Percentiles rank a stretch among this genome's conserved stretches.
phyloP scores from a whole-genome alignment of 257 asterid genomes.

The Orobanche coerulescens region DNA sequence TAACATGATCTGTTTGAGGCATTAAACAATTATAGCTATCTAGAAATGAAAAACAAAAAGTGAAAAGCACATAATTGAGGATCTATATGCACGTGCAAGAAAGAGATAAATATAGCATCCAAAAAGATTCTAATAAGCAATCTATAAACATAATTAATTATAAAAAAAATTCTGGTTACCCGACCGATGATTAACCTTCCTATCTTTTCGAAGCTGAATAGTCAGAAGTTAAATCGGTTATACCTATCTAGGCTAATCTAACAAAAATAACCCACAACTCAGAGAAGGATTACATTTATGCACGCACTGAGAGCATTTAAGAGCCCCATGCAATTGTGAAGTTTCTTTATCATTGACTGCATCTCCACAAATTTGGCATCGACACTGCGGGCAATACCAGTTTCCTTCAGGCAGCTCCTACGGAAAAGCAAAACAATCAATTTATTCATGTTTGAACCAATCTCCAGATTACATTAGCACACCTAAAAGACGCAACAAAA shows the following conservation, averaged over 20 bases:
- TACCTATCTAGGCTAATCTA: constrained; percentile 12
- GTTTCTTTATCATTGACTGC: constrained; percentile 47
- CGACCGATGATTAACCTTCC: constrained; percentile 13
- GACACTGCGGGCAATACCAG: constrained; percentile 96
- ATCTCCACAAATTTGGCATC: constrained; percentile 78
- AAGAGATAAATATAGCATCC: background rate
- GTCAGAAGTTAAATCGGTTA: constrained; percentile 11
- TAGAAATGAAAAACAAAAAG: constrained; percentile 1
- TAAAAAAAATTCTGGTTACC: background rate
- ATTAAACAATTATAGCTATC: constrained; percentile 24
- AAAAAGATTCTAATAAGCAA: constrained; percentile 14
- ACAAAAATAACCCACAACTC: constrained; percentile 2
- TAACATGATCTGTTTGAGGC: constrained; percentile 65
- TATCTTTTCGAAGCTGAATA: constrained; percentile 13
- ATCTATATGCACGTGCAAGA: constrained; percentile 2
- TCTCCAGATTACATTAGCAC: constrained; percentile 7
- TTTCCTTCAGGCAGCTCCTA: constrained; percentile 97
- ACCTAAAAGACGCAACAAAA: constrained; percentile 4
- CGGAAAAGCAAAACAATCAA: constrained; percentile 21
- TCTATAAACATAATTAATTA: background rate
- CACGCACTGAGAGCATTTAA: constrained; percentile 83
- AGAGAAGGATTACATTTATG: constrained; percentile 50
- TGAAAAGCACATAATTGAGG: background rate
- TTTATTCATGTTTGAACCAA: constrained; percentile 10
- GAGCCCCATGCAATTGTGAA: constrained; percentile 37